Evolutionary conservation across 805 yeast genomes (phyloP), one percentile per base, ranked within the genome.

Genomic region (Saturnispora hagleri): DNA sequence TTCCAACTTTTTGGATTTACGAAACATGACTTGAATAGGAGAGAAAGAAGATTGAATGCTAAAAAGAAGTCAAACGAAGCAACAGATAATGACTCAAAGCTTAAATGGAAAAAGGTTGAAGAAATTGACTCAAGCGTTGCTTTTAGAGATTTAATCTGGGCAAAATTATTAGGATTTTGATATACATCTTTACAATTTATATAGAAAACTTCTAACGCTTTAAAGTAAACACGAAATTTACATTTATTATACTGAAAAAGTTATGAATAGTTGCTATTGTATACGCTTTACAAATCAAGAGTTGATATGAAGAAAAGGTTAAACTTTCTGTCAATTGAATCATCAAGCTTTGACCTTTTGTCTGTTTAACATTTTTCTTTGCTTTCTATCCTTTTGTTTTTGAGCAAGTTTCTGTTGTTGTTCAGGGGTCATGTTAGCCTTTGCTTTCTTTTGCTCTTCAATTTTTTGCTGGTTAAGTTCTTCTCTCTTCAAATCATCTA

Each of bases 371-470:
- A 71, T 70, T 70, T 87, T 86, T 72, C 89, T 82, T 65, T 83
- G 87, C 68, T 82, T 88, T 73, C 84, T 88, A 59, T 87, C 95
- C 58, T 74, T 73, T 67, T 84, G 88, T 72, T 84, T 87, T 72
- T 80, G 82, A 57, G 86, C 91, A 43, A 77, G 67, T 70, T 85
- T 87, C 58, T 81, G 81, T 70, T 86, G 93, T 64, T 85, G 93
- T 61, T 83, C 89, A 55, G 88, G 84, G 45, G 84, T 74, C 62
- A 86, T 69, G 57, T 74, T 75, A 57, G 84, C 84, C 69, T 80
- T 81, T 60, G 79, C 81, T 60, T 77, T 78, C 62, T 77, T 83
- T 60, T 77, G 81, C 56, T 78, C 80, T 68, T 84, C 87, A 33
- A 84, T 79, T 69, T 82, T 84, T 69, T 82, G 82, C 55, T 76